A percentile compares a stretch with the other conserved stretches of the same genome.
These are phyloP conservation scores for Wickerhamomyces canadensis DNA, from an alignment of 805 yeast species.

Conservation along the genomic window DNA sequence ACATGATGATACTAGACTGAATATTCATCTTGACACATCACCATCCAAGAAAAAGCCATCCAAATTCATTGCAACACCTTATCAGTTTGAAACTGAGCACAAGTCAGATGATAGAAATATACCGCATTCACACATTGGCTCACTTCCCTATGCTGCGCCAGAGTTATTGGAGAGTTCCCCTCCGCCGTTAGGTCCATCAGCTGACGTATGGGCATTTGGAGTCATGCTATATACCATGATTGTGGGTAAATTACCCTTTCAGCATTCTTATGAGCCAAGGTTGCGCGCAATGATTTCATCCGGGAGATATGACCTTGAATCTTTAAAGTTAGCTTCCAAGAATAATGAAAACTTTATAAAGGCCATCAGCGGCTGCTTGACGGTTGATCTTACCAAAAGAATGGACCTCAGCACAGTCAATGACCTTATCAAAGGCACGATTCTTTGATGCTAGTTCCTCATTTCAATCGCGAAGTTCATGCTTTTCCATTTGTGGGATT, in stretches of 20 bases:
- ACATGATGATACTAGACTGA: conserved; percentile 26
- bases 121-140: conserved; percentile 75
- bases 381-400: conserved; percentile 44
- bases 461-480: too few relatives aligned
- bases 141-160: conserved; percentile 90
- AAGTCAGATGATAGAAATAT: conserved; percentile 11
- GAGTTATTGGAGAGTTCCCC: conserved; percentile 67
- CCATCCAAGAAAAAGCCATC: conserved; percentile 3
- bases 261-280: conserved; percentile 78
- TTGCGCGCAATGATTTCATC: conserved; percentile 65
- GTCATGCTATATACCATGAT: conserved; percentile 69
- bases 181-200: conserved; percentile 53
- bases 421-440: conserved; percentile 3
- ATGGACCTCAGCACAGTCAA: conserved; percentile 40
- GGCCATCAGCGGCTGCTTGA: conserved; percentile 49
- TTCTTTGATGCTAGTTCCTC: background rate
- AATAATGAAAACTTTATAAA: conserved; percentile 21
- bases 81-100: conserved; percentile 6
- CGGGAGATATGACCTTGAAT: conserved; percentile 51
- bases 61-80: conserved; percentile 13
- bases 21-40: conserved; percentile 2
- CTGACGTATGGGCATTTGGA: conserved; percentile 92
- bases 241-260: conserved; percentile 74
- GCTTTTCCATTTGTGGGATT: too few relatives aligned
- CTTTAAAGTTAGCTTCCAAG: conserved; percentile 38